These are phyloP conservation scores for Penicillium janthinellum DNA, from an alignment of 2,329 filamentous ascomycete genomes.

Conservation along the genomic window DNA sequence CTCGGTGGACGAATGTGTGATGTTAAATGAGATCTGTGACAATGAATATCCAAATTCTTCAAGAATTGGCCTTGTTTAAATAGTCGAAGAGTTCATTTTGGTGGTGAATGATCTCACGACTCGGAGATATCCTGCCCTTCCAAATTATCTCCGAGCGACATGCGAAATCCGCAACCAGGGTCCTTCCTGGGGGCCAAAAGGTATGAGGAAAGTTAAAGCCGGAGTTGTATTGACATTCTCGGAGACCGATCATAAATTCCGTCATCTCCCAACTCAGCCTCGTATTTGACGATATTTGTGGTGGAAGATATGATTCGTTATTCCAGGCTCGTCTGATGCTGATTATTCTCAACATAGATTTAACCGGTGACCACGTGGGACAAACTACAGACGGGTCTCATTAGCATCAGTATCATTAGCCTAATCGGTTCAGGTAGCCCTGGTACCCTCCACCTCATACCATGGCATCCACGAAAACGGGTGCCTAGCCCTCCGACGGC, in stretches of 20 bases:
- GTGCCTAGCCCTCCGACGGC: not conserved
- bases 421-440: no score
- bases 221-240: not conserved
- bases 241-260: not conserved
- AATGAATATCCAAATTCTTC: not conserved
- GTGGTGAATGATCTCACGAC: not conserved
- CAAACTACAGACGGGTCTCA: not conserved
- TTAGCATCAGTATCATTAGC: no score
- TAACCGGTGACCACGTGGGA: not conserved
- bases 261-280: not conserved
- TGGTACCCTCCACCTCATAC: no score
- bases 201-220: not conserved
- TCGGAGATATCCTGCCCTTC: not conserved
- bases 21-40: not conserved
- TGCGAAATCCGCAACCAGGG: not conserved
- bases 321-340: not conserved
- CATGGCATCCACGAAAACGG: not conserved
- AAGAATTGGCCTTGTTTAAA: not conserved
- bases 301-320: not conserved
- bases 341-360: not conserved
- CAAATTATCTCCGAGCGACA: not conserved
- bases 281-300: not conserved
- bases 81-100: not conserved
- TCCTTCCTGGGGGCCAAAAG: not conserved
- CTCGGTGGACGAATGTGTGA: not conserved